Evolutionary conservation across 2,329 filamentous ascomycete genomes (phyloP).

Genomic region (Hypoxylon sp.): DNA sequence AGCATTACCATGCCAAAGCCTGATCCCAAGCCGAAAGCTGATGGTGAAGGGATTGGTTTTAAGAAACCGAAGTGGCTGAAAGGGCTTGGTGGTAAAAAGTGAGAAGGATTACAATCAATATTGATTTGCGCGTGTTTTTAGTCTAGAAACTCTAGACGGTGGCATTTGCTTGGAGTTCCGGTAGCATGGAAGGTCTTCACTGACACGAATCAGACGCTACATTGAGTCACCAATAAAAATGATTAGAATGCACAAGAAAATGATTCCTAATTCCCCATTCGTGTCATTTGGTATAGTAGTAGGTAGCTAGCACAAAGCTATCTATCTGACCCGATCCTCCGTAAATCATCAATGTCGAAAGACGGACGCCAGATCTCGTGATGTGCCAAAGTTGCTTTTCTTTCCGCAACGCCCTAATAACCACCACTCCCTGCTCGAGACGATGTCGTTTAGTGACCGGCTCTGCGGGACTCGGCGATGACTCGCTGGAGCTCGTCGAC

Average conservation of each 20-base stretch:
- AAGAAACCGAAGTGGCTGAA: conserved; percentile 80
- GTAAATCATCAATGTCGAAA: conserved; percentile 49
- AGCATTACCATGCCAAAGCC: conserved; percentile 11
- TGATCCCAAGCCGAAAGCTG: conserved; percentile 41
- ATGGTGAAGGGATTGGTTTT: conserved; percentile 47
- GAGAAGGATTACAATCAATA: conserved; percentile 42
- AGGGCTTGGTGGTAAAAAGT: conserved; percentile 80
- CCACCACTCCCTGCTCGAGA: conserved; percentile 27
- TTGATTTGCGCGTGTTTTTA: conserved; percentile 23
- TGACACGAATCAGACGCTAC: conserved; percentile 1
- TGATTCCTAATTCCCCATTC: conserved; percentile 37
- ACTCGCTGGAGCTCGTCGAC: conserved; percentile 98
- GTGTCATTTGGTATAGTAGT: conserved; percentile 47
- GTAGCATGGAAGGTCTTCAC: conserved; percentile 12
- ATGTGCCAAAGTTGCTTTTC: conserved; percentile 39
- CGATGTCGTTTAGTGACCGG: conserved; percentile 67
- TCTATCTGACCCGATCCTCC: conserved; percentile 38
- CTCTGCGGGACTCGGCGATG: conserved; percentile 92
- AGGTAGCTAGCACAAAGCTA: conserved; percentile 43
- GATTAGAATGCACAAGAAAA: conserved; percentile 34
- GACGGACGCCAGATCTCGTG: conserved; percentile 50
- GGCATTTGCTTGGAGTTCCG: conserved; percentile 39
- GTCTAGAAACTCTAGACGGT: not conserved
- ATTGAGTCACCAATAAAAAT: conserved; percentile 14
- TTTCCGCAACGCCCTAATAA: conserved; percentile 37